Conservation (phyloP, 441 rosid genomes). For the Pelargonium australe region DNA sequence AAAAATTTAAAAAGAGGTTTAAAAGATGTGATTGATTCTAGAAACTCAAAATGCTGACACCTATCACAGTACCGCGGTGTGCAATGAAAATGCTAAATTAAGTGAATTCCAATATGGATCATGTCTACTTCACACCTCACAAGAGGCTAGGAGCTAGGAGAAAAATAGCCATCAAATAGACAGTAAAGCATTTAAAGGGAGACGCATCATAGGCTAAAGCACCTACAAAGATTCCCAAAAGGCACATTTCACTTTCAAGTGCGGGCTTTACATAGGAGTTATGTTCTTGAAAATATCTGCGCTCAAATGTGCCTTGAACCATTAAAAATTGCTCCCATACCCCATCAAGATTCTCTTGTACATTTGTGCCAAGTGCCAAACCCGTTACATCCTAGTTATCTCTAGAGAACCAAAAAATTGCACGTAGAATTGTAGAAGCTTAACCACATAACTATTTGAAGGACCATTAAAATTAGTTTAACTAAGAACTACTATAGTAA, state of each 20-base stretch:
- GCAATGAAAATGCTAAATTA: neutral
- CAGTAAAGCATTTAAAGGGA: no score
- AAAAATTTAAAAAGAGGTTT: neutral
- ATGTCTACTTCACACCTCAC: neutral
- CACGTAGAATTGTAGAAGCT: neutral
- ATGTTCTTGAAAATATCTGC: neutral
- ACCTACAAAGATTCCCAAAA: neutral
- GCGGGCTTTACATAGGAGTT: neutral
- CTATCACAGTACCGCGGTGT: neutral
- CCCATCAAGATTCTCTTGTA: constrained; percentile 5
- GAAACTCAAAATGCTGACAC: neutral
- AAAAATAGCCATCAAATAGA: no score
- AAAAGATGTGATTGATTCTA: neutral
- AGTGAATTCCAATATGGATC: neutral
- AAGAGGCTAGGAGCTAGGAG: no score
- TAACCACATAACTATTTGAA: neutral
- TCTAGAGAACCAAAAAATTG: constrained; percentile 2
- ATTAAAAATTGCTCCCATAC: constrained; percentile 2
- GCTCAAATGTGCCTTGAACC: neutral
- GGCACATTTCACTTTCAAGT: neutral
- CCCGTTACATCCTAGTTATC: neutral
- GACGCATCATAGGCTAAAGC: no score
- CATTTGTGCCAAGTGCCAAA: neutral
- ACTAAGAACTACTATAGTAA: neutral
- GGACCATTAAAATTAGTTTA: neutral